phyloP scores from a whole-genome alignment of 2,329 filamentous ascomycete genomes.

The Elsinoe perseae region DNA sequence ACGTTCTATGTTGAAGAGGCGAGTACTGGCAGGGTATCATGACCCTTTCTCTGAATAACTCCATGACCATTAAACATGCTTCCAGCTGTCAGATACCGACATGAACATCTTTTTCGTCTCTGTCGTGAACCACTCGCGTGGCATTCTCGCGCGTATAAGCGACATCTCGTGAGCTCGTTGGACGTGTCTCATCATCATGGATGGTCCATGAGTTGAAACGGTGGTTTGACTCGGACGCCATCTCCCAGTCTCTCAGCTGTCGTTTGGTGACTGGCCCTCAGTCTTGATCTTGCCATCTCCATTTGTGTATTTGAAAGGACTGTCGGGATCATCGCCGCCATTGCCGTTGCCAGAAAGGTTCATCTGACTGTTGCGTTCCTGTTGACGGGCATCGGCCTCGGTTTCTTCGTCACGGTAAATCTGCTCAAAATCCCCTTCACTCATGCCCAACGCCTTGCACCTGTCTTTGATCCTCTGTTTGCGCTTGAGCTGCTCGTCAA shows the following conservation, averaged over 20 bases:
- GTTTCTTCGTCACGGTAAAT: constrained; percentile 19
- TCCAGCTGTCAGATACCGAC: not conserved
- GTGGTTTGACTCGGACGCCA: constrained; percentile 6
- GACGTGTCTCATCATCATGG: not conserved
- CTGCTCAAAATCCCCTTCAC: constrained; percentile 22
- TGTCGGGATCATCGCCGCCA: constrained; percentile 4
- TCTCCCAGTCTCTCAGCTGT: not conserved
- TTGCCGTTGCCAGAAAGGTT: not conserved
- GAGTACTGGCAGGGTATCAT: not conserved
- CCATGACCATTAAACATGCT: not conserved
- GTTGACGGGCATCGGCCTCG: constrained; percentile 13
- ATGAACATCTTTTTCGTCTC: not conserved
- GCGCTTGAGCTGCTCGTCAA: constrained; percentile 35
- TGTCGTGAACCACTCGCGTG: not conserved
- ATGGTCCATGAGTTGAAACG: not conserved
- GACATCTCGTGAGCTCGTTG: constrained; percentile 2
- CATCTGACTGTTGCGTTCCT: constrained; percentile 11
- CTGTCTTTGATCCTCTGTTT: constrained; percentile 28
- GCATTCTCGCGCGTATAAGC: not conserved
- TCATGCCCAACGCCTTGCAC: constrained; percentile 27
- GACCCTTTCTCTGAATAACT: not conserved
- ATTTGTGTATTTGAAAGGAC: constrained; percentile 7
- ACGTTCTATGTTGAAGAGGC: not conserved
- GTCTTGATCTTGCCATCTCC: constrained; percentile 6
- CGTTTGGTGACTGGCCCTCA: constrained; percentile 6